These are phyloP conservation scores for Amanita thiersii DNA, from an alignment of 768 basidiomycete genomes.

Conservation along the genomic window DNA sequence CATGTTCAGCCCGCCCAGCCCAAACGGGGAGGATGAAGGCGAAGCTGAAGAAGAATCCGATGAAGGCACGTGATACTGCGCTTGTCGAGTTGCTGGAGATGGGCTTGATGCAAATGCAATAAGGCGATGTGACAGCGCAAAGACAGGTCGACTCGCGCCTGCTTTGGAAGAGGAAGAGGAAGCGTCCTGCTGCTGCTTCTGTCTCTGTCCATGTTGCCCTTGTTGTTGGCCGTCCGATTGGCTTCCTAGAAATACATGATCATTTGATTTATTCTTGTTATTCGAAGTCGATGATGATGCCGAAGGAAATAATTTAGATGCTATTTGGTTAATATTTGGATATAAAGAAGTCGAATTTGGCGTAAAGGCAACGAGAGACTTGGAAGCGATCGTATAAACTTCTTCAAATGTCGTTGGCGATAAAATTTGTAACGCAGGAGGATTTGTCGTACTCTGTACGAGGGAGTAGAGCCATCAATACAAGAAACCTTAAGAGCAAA, in stretches of 20 bases:
- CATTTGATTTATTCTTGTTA: conserved; percentile 14
- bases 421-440: conserved; percentile 46
- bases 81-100: conserved; percentile 6
- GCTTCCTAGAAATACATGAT: conserved; percentile 7
- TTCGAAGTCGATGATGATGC: conserved; percentile 16
- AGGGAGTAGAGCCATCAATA: conserved; percentile 1
- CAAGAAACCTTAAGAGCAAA: neutral
- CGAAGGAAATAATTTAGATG: conserved; percentile 11
- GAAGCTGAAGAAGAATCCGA: conserved; percentile 4
- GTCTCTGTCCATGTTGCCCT: too few species aligned
- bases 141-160: conserved; percentile 35
- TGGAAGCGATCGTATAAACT: conserved; percentile 40
- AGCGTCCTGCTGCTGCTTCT: too few species aligned
- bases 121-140: conserved; percentile 53
- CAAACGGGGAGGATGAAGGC: conserved; percentile 7
- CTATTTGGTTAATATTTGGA: conserved; percentile 12
- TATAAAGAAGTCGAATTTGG: conserved; percentile 20
- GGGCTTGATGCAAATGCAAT: conserved; percentile 43
- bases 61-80: conserved; percentile 5
- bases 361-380: conserved; percentile 38
- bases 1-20: conserved; percentile 7
- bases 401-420: conserved; percentile 45
- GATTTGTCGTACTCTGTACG: conserved; percentile 49
- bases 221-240: neutral
- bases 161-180: too few species aligned